Evolutionary conservation across 106 monocot species (phyloP).

Genomic region (Alisma plantagoaquatica): DNA sequence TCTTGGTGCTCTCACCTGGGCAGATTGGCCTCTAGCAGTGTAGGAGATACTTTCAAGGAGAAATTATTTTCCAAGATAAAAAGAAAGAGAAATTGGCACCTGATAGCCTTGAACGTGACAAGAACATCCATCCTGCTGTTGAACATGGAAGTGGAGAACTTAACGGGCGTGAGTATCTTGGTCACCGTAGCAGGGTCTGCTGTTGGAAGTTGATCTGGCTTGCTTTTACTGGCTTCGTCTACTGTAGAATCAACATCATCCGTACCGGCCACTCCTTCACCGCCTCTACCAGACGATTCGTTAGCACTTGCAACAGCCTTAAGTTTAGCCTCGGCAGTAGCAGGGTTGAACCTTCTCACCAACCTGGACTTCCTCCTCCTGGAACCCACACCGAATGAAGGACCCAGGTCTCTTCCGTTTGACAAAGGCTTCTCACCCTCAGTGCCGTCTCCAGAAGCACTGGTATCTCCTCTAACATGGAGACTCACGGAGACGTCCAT

Average conservation of each 20-base stretch:
- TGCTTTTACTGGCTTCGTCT: slow-evolving; percentile 25
- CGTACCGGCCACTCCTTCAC: slow-evolving; percentile 24
- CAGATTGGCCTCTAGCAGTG: too few relatives aligned
- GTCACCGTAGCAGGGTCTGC: slow-evolving; percentile 19
- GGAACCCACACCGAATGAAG: slow-evolving; percentile 33
- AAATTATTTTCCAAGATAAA: too few relatives aligned
- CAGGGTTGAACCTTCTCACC: slow-evolving; percentile 67
- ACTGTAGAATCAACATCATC: slow-evolving; percentile 31
- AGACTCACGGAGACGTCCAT: not conserved
- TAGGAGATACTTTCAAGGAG: too few relatives aligned
- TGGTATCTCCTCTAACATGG: not conserved
- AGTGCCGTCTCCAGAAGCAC: not conserved
- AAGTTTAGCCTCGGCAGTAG: not conserved
- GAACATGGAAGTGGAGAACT: slow-evolving; percentile 27
- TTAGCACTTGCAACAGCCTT: not conserved
- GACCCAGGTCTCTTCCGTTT: slow-evolving; percentile 6
- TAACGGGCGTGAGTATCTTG: slow-evolving; percentile 54
- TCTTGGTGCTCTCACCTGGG: too few relatives aligned
- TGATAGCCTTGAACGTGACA: slow-evolving; percentile 50
- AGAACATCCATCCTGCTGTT: slow-evolving; percentile 55
- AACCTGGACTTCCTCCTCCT: slow-evolving; percentile 84
- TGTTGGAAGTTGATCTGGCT: slow-evolving; percentile 16
- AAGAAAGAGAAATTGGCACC: slow-evolving; percentile 23
- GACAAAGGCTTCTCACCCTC: slow-evolving; percentile 12
- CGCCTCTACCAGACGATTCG: slow-evolving; percentile 4